These are phyloP conservation scores for Lagerstroemia speciosa DNA, from an alignment of 345 rosid species.

Conservation along the genomic window DNA sequence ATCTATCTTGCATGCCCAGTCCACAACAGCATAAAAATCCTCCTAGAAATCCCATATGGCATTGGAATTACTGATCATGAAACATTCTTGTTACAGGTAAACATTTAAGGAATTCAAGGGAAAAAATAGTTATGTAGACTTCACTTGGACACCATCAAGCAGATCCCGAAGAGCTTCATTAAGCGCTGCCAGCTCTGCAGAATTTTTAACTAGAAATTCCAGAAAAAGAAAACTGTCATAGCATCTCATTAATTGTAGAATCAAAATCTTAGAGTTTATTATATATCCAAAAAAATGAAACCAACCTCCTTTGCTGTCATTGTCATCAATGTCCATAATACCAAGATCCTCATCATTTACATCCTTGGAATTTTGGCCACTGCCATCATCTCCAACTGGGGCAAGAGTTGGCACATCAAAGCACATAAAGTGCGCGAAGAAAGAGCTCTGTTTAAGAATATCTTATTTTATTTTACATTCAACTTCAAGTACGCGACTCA, in stretches of 20 bases:
- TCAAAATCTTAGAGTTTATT: neutral
- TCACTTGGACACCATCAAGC: constrained; percentile 95
- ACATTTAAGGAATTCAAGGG: neutral
- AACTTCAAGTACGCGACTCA: neutral
- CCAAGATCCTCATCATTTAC: constrained; percentile 84
- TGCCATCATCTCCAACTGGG: constrained; percentile 61
- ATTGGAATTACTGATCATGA: neutral
- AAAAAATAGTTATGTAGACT: constrained; percentile 1
- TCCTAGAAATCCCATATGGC: constrained; percentile 33
- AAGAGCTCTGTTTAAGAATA: constrained; percentile 74
- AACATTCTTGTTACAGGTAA: neutral
- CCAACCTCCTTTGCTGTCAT: constrained; percentile 64
- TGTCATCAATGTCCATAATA: constrained; percentile 83
- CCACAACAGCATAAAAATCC: constrained; percentile 96
- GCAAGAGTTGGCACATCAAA: constrained; percentile 91
- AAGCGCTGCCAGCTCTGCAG: constrained; percentile 73
- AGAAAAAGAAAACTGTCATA: neutral
- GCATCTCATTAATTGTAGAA: neutral
- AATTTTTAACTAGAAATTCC: constrained; percentile 39
- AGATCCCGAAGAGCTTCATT: constrained; percentile 93
- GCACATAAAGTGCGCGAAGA: constrained; percentile 99
- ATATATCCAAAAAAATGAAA: neutral
- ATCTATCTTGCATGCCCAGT: constrained; percentile 98
- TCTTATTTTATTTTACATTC: constrained; percentile 8
- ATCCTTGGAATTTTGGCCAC: constrained; percentile 40